Conservation (phyloP, 2,329 filamentous ascomycete species). For the Scytalidium sp. region DNA sequence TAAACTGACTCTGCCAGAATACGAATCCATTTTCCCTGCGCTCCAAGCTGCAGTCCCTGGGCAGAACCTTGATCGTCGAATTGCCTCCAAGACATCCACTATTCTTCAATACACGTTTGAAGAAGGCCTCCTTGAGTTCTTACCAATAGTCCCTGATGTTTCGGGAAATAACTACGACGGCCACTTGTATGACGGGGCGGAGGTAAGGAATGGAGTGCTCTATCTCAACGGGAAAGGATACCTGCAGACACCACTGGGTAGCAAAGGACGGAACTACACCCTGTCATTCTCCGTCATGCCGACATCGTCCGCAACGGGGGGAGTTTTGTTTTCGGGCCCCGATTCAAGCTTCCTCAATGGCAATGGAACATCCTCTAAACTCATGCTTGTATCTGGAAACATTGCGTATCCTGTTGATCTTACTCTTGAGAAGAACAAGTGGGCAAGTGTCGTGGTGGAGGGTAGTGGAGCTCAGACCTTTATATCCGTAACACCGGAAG, state of each 20-base stretch:
- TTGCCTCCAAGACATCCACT: constrained; percentile 30
- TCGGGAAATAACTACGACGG: constrained; percentile 37
- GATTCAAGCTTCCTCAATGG: constrained; percentile 38
- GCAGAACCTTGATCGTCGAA: constrained; percentile 44
- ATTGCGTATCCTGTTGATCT: constrained; percentile 35
- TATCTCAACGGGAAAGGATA: constrained; percentile 30
- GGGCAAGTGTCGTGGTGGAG: constrained; percentile 30
- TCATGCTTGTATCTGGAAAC: constrained; percentile 33
- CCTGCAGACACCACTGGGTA: constrained; percentile 32
- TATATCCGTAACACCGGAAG: constrained; percentile 11
- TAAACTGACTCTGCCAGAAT: constrained; percentile 34
- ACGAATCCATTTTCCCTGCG: constrained; percentile 30
- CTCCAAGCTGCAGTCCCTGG: constrained; percentile 38
- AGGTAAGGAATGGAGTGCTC: constrained; percentile 34
- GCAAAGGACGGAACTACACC: constrained; percentile 54
- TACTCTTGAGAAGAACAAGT: constrained; percentile 30
- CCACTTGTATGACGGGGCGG: constrained; percentile 25
- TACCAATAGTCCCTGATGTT: constrained; percentile 25
- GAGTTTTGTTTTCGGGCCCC: constrained; percentile 34
- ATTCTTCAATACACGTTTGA: constrained; percentile 32
- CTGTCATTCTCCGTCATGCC: constrained; percentile 39
- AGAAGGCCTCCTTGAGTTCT: constrained; percentile 1
- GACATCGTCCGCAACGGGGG: constrained; percentile 23
- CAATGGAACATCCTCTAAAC: constrained; percentile 24
- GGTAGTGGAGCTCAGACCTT: constrained; percentile 32